Evolutionary conservation across 768 basidiomycete genomes (phyloP), one percentile per base, ranked within the genome.

Genomic region (Amanita subjunquillea): DNA sequence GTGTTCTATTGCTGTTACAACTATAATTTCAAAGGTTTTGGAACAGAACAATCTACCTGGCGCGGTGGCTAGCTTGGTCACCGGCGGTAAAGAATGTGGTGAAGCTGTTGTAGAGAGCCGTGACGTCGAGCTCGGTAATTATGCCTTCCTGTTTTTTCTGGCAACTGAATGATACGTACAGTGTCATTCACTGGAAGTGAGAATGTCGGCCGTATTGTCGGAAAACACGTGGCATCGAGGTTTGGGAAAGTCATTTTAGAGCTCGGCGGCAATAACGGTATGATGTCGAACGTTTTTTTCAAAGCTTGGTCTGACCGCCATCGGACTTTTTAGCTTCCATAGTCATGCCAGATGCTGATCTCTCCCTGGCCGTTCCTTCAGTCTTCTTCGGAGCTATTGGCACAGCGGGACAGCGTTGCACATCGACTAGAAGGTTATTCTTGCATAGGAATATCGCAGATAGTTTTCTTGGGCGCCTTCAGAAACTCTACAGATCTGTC

Each of bases 181-280:
- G 91, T 98, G 20, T 92, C 90, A 36, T 98, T 98, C 67, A 98
- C 95, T 2, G 95, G 95, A 3, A 92, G 89, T 61, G 95, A 98
- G 66, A 73, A 74, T 49, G 83, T 91, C 51, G 95, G 95, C 10
- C 78, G 85, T 48, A 76, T 81, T 53, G 92, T 98, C n/a, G 88
- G 88, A n/a, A 83, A 82, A 69, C 75, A 73, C 55, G 93, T 96
- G 2, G 87, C 87, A 65, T 81, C 82, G 51, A 76, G 91, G 56
- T 95, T 94, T 65, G 94, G 93, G 17, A 91, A 95, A 69, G 75
- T 82, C 29, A 80, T 97, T 20, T 77, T 97, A 23, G 95, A 97
- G 64, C 73, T 97, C 40, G 94, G 94, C 23, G 95, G 95, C 34
- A 97, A 98, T 70, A 97, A 97, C 63, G 91, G 91, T 91, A 66